Percentiles rank a stretch among this genome's conserved stretches.
Conservation (phyloP, 768 basidiomycete genomes). For the Lactarius evosmus region DNA sequence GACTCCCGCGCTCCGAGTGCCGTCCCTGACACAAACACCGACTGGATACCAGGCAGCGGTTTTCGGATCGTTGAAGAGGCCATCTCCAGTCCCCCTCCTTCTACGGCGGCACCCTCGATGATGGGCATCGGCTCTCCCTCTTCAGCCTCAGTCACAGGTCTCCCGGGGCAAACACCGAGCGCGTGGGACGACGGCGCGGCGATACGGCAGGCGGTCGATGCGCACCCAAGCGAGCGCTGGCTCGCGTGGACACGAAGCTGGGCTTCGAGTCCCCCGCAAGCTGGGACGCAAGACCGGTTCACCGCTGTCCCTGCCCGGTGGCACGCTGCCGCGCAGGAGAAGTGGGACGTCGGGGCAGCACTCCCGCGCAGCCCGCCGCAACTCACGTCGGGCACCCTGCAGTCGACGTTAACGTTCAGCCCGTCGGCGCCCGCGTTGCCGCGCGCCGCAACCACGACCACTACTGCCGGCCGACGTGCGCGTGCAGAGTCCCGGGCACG, state of each 20-base stretch:
- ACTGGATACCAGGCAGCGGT: constrained; percentile 34
- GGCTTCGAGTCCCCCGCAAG: constrained; percentile 25
- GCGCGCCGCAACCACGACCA: neutral
- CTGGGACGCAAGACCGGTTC: constrained; percentile 38
- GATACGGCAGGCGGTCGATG: constrained; percentile 28
- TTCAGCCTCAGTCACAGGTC: constrained; percentile 7
- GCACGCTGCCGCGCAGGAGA: constrained; percentile 32
- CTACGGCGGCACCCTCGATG: neutral
- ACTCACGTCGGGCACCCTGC: constrained; percentile 55
- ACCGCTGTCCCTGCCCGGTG: constrained; percentile 40
- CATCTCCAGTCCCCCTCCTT: neutral
- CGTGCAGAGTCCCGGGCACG: no score
- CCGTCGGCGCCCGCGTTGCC: neutral
- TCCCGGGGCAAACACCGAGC: constrained; percentile 20
- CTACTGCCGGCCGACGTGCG: neutral
- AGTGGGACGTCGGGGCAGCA: constrained; percentile 30
- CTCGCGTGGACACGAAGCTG: constrained; percentile 29
- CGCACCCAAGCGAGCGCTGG: constrained; percentile 22
- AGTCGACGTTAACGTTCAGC: constrained; percentile 53
- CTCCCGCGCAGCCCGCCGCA: constrained; percentile 57
- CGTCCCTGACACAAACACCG: constrained; percentile 9
- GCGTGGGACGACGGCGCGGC: constrained; percentile 25
- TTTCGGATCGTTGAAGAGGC: constrained; percentile 45
- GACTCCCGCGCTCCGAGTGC: constrained; percentile 9
- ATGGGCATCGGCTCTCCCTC: neutral